Evolutionary conservation across 2,329 filamentous ascomycete genomes (phyloP), one percentile per base, ranked within the genome.

Genomic region (Sphaerostilbella broomeana): DNA sequence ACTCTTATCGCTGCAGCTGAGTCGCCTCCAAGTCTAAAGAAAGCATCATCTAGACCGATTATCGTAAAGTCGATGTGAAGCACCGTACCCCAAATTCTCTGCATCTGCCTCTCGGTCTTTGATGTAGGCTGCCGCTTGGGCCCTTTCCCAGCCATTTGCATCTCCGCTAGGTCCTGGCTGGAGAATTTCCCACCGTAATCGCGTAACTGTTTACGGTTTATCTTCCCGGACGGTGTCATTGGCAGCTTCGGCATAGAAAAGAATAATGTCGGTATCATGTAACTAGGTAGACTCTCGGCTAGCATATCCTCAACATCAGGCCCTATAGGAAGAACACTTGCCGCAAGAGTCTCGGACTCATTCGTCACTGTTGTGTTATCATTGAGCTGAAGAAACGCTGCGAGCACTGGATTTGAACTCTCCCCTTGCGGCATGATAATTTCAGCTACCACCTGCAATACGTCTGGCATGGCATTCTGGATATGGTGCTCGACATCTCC

Each of bases 1-100:
- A 70, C 50, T 38, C 55, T 61, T 64, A 69, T 70, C 0, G 67
- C 65, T 3, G 55, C 53, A 12, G 70, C 54, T 0, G 68, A 70
- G 51, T 70, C 66, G 5, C 68, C 65, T 1, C 65, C 65, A 1
- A 68, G 54, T 0, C 51, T 50, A 45, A 68, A 63, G 53, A 68
- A 68, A 50, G 55, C 56, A 43, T 62, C 58, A 2, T 55, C 46
- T 2, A 54, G 44, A 0, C 54, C 47, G 21, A 63, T 43, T 5
- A 56, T 49, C 9, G 26, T 30, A 6, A 17, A 9, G 4, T 18
- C 5, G 17, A 39, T 11, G 6, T 21, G 11, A 4, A 40, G 24
- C 3, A 40, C 22, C 7, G n/a, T 7, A 21, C 15, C 29, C 38
- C 38, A 40, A 12, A 40, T 19, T 6, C 13, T 22, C 19, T n/a